phyloP scores from a whole-genome alignment of 2,329 filamentous ascomycete genomes.

The Aspergillus alliaceus region DNA sequence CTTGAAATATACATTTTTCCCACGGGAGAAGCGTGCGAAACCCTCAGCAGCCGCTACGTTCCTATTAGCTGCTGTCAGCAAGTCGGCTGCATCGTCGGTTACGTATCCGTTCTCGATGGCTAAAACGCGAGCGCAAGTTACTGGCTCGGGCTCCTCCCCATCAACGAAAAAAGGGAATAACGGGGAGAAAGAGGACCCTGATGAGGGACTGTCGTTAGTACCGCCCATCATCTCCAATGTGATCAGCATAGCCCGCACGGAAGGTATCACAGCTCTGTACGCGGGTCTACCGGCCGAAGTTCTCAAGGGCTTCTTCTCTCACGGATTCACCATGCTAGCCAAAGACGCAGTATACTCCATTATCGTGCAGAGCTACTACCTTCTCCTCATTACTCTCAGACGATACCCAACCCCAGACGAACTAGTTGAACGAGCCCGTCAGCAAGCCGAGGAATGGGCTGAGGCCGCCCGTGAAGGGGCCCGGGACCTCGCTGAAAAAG shows the following conservation, averaged over 20 bases:
- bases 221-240: conserved; percentile 65
- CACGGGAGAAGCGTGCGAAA: conserved; percentile 51
- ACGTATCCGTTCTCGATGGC: conserved; percentile 86
- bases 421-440: conserved; percentile 39
- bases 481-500: conserved; percentile 34
- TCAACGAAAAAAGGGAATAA: conserved; percentile 23
- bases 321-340: conserved; percentile 83
- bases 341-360: conserved; percentile 75
- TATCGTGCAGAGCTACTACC: conserved; percentile 71
- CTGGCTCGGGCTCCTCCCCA: conserved; percentile 18
- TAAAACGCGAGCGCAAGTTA: conserved; percentile 74
- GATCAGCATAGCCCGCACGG: conserved; percentile 55
- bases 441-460: conserved; percentile 42
- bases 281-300: conserved; percentile 75
- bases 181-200: conserved; percentile 9
- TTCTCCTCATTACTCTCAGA: conserved; percentile 53
- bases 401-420: conserved; percentile 46
- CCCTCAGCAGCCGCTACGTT: conserved; percentile 60
- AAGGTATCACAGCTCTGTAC: conserved; percentile 71
- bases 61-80: conserved; percentile 72
- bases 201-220: conserved; percentile 17
- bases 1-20: conserved; percentile 62
- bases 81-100: conserved; percentile 70
- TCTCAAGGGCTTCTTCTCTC: conserved; percentile 78
- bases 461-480: conserved; percentile 41